A percentile compares a stretch with the other conserved stretches of the same genome.
phyloP scores from a whole-genome alignment of 768 basidiomycete genomes.

The Steccherinum ochraceum region DNA sequence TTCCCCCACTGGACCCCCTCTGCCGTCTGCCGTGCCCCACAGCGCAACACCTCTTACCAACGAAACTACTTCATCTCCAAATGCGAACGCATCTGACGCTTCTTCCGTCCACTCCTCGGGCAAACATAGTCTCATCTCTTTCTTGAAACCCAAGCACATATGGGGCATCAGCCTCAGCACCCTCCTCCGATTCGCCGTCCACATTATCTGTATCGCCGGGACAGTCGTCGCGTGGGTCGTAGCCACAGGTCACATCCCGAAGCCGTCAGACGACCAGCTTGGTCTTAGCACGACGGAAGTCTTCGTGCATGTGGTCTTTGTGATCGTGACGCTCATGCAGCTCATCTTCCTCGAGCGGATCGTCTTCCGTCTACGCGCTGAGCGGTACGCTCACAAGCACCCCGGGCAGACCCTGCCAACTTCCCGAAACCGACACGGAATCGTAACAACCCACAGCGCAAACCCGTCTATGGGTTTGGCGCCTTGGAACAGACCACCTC shows the following conservation, averaged over 20 bases:
- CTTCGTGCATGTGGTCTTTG: slow-evolving; percentile 61
- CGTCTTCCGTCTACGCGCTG: slow-evolving; percentile 58
- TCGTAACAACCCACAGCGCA: background rate
- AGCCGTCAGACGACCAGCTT: slow-evolving; percentile 3
- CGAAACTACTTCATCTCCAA: background rate
- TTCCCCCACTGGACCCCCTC: slow-evolving; percentile 9
- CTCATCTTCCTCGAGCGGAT: slow-evolving; percentile 59
- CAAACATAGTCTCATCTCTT: slow-evolving; percentile 28
- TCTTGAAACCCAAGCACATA: slow-evolving; percentile 29
- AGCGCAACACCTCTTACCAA: background rate
- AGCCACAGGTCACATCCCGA: slow-evolving; percentile 20
- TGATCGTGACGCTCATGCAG: slow-evolving; percentile 42
- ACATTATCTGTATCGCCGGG: slow-evolving; percentile 32
- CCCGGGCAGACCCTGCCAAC: slow-evolving; percentile 43
- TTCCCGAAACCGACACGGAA: slow-evolving; percentile 20
- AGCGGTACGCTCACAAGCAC: slow-evolving; percentile 53
- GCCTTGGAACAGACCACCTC: slow-evolving; percentile 66
- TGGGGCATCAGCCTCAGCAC: slow-evolving; percentile 43
- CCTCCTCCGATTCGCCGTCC: slow-evolving; percentile 34
- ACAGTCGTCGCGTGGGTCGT: slow-evolving; percentile 56
- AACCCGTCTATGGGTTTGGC: slow-evolving; percentile 26
- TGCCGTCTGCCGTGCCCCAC: slow-evolving; percentile 17
- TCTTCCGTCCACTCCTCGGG: slow-evolving; percentile 23
- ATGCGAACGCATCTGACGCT: slow-evolving; percentile 6
- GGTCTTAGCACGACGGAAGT: slow-evolving; percentile 24